Conservation (phyloP, 495 filamentous ascomycete species). For the Penicillium paradoxum region DNA sequence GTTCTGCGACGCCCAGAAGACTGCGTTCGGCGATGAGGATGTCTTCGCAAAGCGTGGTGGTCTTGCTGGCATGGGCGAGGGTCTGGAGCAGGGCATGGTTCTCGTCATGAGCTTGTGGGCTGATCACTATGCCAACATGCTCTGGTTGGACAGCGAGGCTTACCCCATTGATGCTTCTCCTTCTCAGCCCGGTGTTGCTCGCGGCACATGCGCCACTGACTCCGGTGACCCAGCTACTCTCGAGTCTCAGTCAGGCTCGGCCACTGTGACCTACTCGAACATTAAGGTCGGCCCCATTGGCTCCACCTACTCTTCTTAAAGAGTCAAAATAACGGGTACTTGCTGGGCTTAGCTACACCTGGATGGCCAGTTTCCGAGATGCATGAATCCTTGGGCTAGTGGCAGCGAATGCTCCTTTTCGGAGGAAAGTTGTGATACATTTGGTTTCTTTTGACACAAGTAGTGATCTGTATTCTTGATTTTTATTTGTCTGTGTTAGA, state of each 20-base stretch:
- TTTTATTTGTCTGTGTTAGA: neutral
- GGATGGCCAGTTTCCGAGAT: neutral
- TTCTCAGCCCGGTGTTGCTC: constrained; percentile 53
- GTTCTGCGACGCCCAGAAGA: constrained; percentile 59
- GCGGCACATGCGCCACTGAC: constrained; percentile 58
- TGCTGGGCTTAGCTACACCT: constrained; percentile 5
- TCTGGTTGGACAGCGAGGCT: constrained; percentile 67
- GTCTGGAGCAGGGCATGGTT: constrained; percentile 56
- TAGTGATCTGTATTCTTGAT: neutral
- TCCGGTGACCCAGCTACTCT: constrained; percentile 58
- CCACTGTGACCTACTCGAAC: constrained; percentile 62
- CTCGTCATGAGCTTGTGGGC: constrained; percentile 71
- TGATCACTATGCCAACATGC: constrained; percentile 68
- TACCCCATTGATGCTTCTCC: constrained; percentile 55
- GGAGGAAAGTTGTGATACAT: neutral
- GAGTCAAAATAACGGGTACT: neutral
- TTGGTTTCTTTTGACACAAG: neutral
- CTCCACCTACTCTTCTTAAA: constrained; percentile 49
- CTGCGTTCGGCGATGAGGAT: constrained; percentile 55
- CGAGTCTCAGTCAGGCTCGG: constrained; percentile 48
- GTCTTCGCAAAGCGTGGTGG: constrained; percentile 59
- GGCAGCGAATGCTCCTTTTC: neutral
- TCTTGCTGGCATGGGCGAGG: constrained; percentile 49
- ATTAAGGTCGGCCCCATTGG: constrained; percentile 61
- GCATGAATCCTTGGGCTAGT: neutral